Evolutionary conservation across 2,329 filamentous ascomycete species (phyloP).

Genomic region (Myriosclerotinia scirpicola): DNA sequence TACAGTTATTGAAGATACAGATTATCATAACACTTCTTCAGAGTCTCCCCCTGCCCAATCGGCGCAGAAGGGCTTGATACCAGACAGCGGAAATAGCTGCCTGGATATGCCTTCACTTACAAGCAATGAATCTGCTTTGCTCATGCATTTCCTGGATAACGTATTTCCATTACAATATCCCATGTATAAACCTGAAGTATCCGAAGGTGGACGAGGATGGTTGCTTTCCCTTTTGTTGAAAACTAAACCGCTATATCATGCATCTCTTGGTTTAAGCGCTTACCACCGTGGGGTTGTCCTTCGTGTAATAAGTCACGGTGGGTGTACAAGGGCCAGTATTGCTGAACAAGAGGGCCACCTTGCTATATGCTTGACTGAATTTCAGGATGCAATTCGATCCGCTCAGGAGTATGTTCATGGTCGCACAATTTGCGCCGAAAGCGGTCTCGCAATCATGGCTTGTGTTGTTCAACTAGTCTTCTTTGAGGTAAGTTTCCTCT

Average conservation of each 20-base stretch:
- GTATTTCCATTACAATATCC: conserved; percentile 63
- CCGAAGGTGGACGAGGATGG: conserved; percentile 60
- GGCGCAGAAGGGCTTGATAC: neutral
- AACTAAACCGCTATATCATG: conserved; percentile 59
- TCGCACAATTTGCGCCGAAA: conserved; percentile 17
- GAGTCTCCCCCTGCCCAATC: conserved; percentile 1
- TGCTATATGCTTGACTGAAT: conserved; percentile 29
- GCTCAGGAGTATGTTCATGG: conserved; percentile 32
- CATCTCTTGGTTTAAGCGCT: conserved; percentile 54
- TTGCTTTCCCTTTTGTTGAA: conserved; percentile 53
- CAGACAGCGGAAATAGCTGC: conserved; percentile 18
- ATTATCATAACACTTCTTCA: neutral
- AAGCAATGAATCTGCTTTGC: conserved; percentile 48
- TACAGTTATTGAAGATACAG: neutral
- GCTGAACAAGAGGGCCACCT: conserved; percentile 37
- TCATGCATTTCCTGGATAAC: conserved; percentile 62
- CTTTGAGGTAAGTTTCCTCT: conserved; percentile 46
- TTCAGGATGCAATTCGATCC: conserved; percentile 33
- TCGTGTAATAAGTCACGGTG: conserved; percentile 33
- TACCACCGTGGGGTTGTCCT: conserved; percentile 45
- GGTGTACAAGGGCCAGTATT: conserved; percentile 22
- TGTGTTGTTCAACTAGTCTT: conserved; percentile 55
- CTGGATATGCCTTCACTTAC: conserved; percentile 5
- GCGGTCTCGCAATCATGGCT: conserved; percentile 46
- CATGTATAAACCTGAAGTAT: conserved; percentile 57